These are phyloP conservation scores for Asterionellopsis glacialis DNA, from an alignment of 108 stramenopile species.

Conservation along the genomic window DNA sequence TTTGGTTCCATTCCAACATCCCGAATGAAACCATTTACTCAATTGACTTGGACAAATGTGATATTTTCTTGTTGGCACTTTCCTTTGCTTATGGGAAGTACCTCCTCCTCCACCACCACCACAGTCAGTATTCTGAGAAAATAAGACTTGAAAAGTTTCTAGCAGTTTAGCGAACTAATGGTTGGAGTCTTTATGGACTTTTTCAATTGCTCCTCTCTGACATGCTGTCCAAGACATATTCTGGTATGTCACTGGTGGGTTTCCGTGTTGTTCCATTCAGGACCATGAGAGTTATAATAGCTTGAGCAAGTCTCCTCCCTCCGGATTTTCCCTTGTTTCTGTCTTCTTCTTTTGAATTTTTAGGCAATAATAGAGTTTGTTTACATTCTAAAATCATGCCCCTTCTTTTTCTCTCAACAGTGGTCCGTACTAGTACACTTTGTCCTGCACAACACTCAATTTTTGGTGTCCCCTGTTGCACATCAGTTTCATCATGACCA, in stretches of 20 bases:
- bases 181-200: too few relatives aligned
- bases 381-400: conserved; percentile 61
- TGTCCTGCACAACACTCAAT: conserved; percentile 13
- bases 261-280: conserved; percentile 36
- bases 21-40: too few relatives aligned
- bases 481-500: not conserved
- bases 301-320: conserved; percentile 35
- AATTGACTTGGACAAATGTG: too few relatives aligned
- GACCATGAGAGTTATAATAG: conserved; percentile 42
- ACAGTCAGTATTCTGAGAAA: too few relatives aligned
- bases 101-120: too few relatives aligned
- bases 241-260: conserved; percentile 50
- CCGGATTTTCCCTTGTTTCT: not conserved
- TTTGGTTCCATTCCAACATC: too few relatives aligned
- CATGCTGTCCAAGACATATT: conserved; percentile 28
- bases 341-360: conserved; percentile 10
- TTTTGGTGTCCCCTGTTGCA: conserved; percentile 1
- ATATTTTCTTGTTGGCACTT: too few relatives aligned
- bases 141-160: too few relatives aligned
- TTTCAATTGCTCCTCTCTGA: too few relatives aligned
- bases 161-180: too few relatives aligned
- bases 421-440: conserved; percentile 33
- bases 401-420: conserved; percentile 28
- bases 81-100: too few relatives aligned
- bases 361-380: conserved; percentile 30